Evolutionary conservation across 352 stramenopile genomes (phyloP), one percentile per base, ranked within the genome.

Genomic region (Phytopythium chamaehyphon): DNA sequence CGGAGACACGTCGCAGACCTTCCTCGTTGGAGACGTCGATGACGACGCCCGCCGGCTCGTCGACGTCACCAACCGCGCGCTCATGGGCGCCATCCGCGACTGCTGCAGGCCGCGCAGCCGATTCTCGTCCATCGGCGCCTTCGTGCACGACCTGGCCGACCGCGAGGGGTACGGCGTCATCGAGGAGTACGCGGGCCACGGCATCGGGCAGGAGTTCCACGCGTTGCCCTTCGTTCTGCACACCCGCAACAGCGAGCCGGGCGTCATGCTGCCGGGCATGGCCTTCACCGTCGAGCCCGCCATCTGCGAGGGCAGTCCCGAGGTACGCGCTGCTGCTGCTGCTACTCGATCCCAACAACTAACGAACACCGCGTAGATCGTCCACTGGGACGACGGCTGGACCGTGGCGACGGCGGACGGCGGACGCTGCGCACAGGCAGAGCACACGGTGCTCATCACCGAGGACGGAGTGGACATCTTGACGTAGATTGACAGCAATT

Each of bases 231-330:
- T 97, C 72, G 96, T 99, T 47, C 60, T 96, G 40, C 91, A 98
- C 64, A 83, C 95, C 55, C 65, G 69, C 33, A 97, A 98, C 57
- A 64, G 73, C 22, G 79, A 81, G 61, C 81, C 71, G n/a, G 85
- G 76, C 18, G 58, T 83, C 45, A 91, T 96, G 75, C 64, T 91
- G 28, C 76, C 83, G 0, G 96, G 96, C 22, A 98, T 98, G 95
- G 93, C 98, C 21, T 99, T 99, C 76, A 99, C 97, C 0, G 98
- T 99, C 59, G 97, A 99, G 75, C 96, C 97, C 2, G 98, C 98
- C 54, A 74, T 99, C 28, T 97, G 86, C 11, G 92, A 99, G 67
- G 88, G 88, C 43, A 85, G 63, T 45, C 69, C 73, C 2, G 79
- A 98, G 74, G 83, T 93, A 51, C 38, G 66, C n/a, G 16, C 28